A percentile compares a stretch with the other conserved stretches of the same genome.
These are phyloP conservation scores for Metarhizium rileyi DNA, from an alignment of 2,329 filamentous ascomycete species.

Conservation along the genomic window DNA sequence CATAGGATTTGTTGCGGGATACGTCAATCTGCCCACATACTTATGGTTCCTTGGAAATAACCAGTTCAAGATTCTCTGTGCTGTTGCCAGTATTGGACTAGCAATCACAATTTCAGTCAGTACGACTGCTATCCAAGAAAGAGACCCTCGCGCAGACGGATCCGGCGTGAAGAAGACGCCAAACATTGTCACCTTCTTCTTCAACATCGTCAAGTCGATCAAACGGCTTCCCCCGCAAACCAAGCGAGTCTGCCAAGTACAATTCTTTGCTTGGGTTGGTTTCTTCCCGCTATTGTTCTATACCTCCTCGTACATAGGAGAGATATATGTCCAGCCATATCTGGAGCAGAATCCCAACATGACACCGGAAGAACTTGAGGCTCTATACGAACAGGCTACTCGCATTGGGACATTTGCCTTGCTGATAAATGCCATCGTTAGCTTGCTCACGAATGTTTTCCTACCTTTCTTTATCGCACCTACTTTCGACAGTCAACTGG, in stretches of 20 bases:
- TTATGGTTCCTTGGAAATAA: slow-evolving; percentile 75
- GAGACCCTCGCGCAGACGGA: slow-evolving; percentile 67
- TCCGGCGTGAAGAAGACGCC: slow-evolving; percentile 48
- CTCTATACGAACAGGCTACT: slow-evolving; percentile 75
- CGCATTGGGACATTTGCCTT: slow-evolving; percentile 83
- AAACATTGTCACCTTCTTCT: slow-evolving; percentile 71
- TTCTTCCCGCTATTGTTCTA: slow-evolving; percentile 97
- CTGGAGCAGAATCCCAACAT: slow-evolving; percentile 71
- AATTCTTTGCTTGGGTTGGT: slow-evolving; percentile 84
- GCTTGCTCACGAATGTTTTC: slow-evolving; percentile 70
- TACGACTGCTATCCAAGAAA: slow-evolving; percentile 59
- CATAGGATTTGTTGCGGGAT: slow-evolving; percentile 79
- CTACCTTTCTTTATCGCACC: slow-evolving; percentile 80
- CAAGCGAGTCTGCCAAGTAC: slow-evolving; percentile 68
- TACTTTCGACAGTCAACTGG: slow-evolving; percentile 51
- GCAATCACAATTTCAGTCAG: slow-evolving; percentile 61
- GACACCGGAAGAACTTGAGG: slow-evolving; percentile 64
- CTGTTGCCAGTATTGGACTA: slow-evolving; percentile 70
- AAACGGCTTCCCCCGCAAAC: slow-evolving; percentile 73
- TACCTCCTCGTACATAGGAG: slow-evolving; percentile 85
- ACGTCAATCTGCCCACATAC: slow-evolving; percentile 63
- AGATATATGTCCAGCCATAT: slow-evolving; percentile 81
- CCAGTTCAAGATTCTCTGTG: slow-evolving; percentile 89
- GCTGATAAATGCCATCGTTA: slow-evolving; percentile 78
- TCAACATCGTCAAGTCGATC: slow-evolving; percentile 65